A percentile compares a stretch with the other conserved stretches of the same genome.
phyloP scores from a whole-genome alignment of 2,329 filamentous ascomycete genomes.

The Sphaerostilbella broomeana region DNA sequence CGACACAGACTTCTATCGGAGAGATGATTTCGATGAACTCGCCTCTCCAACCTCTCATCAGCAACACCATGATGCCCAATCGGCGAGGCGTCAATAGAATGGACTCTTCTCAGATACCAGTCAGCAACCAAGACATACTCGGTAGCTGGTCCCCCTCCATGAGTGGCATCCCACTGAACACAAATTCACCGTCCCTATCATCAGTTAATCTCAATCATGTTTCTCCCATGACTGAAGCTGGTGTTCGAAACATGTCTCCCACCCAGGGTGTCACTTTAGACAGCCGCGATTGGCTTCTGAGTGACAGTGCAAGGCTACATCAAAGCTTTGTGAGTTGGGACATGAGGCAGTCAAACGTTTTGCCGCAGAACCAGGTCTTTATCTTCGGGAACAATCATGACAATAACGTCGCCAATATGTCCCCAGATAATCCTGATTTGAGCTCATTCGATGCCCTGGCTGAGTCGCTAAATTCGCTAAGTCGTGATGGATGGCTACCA shows the following conservation, averaged over 20 bases:
- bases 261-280: slow-evolving; percentile 34
- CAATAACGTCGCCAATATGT: slow-evolving; percentile 12
- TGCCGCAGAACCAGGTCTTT: slow-evolving; percentile 23
- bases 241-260: slow-evolving; percentile 2
- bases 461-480: slow-evolving; percentile 22
- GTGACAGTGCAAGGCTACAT: slow-evolving; percentile 52
- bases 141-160: slow-evolving; percentile 20
- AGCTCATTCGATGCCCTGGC: slow-evolving; percentile 27
- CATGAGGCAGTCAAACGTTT: slow-evolving; percentile 24
- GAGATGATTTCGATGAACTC: slow-evolving; percentile 14
- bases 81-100: slow-evolving; percentile 16
- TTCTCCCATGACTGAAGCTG: slow-evolving; percentile 17
- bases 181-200: neutral
- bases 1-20: slow-evolving; percentile 12
- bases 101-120: slow-evolving; percentile 18
- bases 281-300: slow-evolving; percentile 51
- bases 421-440: slow-evolving; percentile 17
- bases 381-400: slow-evolving; percentile 22
- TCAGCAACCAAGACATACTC: slow-evolving; percentile 22
- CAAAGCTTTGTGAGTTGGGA: slow-evolving; percentile 52
- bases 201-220: slow-evolving; percentile 8
- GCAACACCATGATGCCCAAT: neutral
- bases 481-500: slow-evolving; percentile 29
- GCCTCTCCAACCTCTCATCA: slow-evolving; percentile 6
- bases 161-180: slow-evolving; percentile 1